Conservation (phyloP, 768 basidiomycete genomes). For the Pisolithus tinctorius region DNA sequence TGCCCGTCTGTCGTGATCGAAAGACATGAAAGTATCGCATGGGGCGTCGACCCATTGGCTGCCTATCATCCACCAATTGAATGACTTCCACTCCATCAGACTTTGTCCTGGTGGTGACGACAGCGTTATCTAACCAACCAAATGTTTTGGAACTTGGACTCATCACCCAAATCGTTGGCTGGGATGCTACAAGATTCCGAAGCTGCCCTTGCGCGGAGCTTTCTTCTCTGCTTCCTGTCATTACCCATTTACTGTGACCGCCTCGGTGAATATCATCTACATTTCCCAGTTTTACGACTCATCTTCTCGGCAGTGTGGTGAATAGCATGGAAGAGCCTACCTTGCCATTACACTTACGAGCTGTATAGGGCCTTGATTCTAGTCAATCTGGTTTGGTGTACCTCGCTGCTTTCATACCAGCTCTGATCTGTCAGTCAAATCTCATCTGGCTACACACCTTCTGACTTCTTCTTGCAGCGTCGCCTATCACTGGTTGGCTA, state of each 20-base stretch:
- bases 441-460: too few species aligned
- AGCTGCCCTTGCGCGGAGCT: slow-evolving; percentile 12
- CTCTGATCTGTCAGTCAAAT: too few species aligned
- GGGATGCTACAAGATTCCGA: slow-evolving; percentile 1
- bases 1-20: slow-evolving; percentile 48
- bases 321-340: slow-evolving; percentile 13
- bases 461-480: not conserved
- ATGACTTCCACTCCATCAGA: not conserved
- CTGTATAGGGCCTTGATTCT: slow-evolving; percentile 41
- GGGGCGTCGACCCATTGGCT: slow-evolving; percentile 38
- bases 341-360: slow-evolving; percentile 48
- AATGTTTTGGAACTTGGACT: not conserved
- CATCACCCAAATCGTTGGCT: not conserved
- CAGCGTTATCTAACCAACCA: not conserved
- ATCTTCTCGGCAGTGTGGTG: too few species aligned
- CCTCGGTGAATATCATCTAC: slow-evolving; percentile 43
- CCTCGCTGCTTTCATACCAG: slow-evolving; percentile 46
- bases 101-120: not conserved
- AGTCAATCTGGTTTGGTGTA: slow-evolving; percentile 59
- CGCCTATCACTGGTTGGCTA: too few species aligned
- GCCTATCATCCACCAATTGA: not conserved
- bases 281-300: too few species aligned
- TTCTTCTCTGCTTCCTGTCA: slow-evolving; percentile 37
- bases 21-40: slow-evolving; percentile 41
- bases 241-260: slow-evolving; percentile 36